Evolutionary conservation across 2,329 filamentous ascomycete species (phyloP), one percentile per base, ranked within the genome.

Genomic region (Neofusicoccum sp.): DNA sequence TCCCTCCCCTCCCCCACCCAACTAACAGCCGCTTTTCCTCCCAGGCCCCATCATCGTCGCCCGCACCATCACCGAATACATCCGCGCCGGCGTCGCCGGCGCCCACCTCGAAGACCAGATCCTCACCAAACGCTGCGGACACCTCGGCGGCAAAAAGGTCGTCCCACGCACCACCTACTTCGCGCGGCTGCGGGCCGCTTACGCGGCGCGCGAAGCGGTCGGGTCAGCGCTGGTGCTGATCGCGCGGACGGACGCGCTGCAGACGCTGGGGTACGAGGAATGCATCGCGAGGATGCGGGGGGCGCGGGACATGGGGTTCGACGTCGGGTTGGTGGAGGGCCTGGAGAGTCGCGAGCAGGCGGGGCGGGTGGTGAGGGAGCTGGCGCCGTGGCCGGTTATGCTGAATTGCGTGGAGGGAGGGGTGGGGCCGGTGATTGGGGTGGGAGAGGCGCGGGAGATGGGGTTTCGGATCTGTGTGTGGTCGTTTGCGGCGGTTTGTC

Each of bases 91-190:
- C 12, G 80, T 88, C 3, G 84, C 85, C 1, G 85, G 76, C 0
- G 72, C 86, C 20, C 84, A 88, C 66, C 80, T 88, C 61, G 85
- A 88, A 70, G 85, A 87, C 71, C 85, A 89, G 73, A 78, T 88
- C 16, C 75, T 81, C 44, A 83, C 80, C 45, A 89, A 89, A 74
- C 82, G 86, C 8, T 89, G 86, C 69, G 86, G 86, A 0, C 86
- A 89, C 68, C 76, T 89, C 0, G 71, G 73, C 0, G 84, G 84
- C 58, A 89, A 89, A 71, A 77, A 83, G 61, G 73, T 89, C 11
- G 86, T 89, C 7, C 68, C 74, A 1, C 63, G 69, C 0, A 78
- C 81, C 0, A 79, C 79, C 20, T 88, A 79, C 65, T 69, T 79
- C n/a, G 71, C 76, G n/a, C 78, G 86, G 0, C 84, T 89, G 66